Percentiles rank a stretch among this genome's conserved stretches.
These are phyloP conservation scores for Bipolaris bicolor DNA, from an alignment of 2,329 filamentous ascomycete genomes.

Conservation along the genomic window DNA sequence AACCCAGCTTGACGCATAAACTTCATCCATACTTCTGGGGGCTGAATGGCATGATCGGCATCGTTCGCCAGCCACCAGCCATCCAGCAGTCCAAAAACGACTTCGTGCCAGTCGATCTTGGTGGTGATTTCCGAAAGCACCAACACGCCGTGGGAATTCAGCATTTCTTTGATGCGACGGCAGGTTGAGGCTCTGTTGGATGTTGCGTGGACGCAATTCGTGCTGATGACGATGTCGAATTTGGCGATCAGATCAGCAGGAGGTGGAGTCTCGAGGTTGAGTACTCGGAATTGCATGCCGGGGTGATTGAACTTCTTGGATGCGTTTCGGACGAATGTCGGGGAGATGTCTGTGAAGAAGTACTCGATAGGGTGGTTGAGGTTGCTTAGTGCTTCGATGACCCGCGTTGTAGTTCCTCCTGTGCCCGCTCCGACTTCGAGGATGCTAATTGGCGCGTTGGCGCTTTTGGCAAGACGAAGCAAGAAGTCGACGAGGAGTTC, in stretches of 20 bases:
- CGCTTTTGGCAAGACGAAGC: conserved; percentile 7
- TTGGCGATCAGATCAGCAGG: conserved; percentile 2
- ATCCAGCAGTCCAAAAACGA: conserved; percentile 30
- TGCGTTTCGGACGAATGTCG: conserved; percentile 47
- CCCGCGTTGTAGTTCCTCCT: conserved; percentile 45
- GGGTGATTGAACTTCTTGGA: conserved; percentile 35
- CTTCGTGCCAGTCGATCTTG: conserved; percentile 24
- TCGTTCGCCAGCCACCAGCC: conserved; percentile 33
- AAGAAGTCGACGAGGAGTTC: conserved; percentile 20
- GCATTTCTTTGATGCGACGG: conserved; percentile 12
- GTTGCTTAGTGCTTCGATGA: conserved; percentile 10
- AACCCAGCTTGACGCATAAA: conserved; percentile 15
- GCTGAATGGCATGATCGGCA: conserved; percentile 13
- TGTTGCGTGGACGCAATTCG: conserved; percentile 34
- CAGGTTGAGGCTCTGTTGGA: conserved; percentile 9
- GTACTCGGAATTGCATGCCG: conserved; percentile 40
- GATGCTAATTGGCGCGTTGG: conserved; percentile 28
- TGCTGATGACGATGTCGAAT: conserved; percentile 22
- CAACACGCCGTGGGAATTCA: conserved; percentile 19
- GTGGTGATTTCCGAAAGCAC: conserved; percentile 24
- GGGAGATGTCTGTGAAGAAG: conserved; percentile 50
- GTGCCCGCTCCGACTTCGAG: conserved; percentile 51
- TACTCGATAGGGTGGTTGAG: conserved; percentile 39
- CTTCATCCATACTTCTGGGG: conserved; percentile 14
- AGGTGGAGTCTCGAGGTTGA: conserved; percentile 35